A percentile compares a stretch with the other conserved stretches of the same genome.
Evolutionary conservation across 169 alveolate species (phyloP).

Genomic region (Eimeria maxima): DNA sequence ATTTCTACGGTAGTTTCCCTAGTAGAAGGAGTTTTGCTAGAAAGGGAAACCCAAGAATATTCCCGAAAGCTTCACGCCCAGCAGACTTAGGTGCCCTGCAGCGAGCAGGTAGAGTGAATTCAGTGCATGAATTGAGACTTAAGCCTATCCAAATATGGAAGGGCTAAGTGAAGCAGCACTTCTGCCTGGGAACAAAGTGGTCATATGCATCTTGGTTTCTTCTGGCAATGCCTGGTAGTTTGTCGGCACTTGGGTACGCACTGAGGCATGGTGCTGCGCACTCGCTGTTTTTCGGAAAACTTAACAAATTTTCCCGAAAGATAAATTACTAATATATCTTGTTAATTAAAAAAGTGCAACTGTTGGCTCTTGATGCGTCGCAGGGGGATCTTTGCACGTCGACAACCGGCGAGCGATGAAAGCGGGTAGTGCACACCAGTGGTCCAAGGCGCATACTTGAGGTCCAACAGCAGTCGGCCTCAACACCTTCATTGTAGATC

Average conservation of each 20-base stretch:
- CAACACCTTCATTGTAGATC: not conserved
- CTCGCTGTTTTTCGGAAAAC: not conserved
- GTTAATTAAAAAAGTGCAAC: not conserved
- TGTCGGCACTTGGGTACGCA: not conserved
- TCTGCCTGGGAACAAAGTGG: not conserved
- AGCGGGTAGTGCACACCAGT: slow-evolving; percentile 31
- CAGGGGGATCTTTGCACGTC: not conserved
- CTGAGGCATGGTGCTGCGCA: too few species aligned
- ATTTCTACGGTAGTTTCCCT: not conserved
- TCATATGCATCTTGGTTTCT: not conserved
- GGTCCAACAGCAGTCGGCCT: not conserved
- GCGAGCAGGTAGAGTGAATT: not conserved
- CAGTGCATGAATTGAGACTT: not conserved
- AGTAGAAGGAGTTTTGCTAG: not conserved
- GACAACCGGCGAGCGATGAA: slow-evolving; percentile 2
- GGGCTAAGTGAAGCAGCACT: not conserved
- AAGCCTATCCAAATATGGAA: not conserved
- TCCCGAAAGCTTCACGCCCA: not conserved
- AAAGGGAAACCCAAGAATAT: not conserved
- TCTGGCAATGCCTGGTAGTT: not conserved
- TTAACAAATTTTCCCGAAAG: not conserved
- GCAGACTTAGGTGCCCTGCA: not conserved
- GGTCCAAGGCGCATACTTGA: slow-evolving; percentile 54
- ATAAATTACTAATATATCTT: not conserved
- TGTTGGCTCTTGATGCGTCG: not conserved